These are phyloP conservation scores for Vigna reflexopilosa DNA, from an alignment of 306 rosid species.

Conservation along the genomic window DNA sequence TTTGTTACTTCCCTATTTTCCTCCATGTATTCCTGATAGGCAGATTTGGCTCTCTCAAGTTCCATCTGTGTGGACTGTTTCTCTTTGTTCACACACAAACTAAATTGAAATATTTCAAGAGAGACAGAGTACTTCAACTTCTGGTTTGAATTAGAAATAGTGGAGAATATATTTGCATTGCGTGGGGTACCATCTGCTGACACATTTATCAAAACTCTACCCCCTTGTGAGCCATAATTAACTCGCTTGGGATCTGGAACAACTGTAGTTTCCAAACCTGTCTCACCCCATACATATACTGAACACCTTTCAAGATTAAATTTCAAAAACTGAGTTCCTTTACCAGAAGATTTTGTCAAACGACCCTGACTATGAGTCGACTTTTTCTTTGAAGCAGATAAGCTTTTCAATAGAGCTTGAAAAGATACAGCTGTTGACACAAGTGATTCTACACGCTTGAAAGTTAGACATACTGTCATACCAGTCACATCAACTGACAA, in stretches of 20 bases:
- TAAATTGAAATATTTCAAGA: slow-evolving; percentile 86
- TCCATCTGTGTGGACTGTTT: slow-evolving; percentile 89
- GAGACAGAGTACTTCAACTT: slow-evolving; percentile 76
- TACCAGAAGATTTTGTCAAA: slow-evolving; percentile 74
- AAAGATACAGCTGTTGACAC: slow-evolving; percentile 79
- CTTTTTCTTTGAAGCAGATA: slow-evolving; percentile 71
- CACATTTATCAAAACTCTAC: slow-evolving; percentile 68
- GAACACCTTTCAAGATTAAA: slow-evolving; percentile 87
- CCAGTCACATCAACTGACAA: slow-evolving; percentile 87
- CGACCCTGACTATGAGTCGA: slow-evolving; percentile 64
- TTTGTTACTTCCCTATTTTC: slow-evolving; percentile 69
- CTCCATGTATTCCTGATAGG: slow-evolving; percentile 84
- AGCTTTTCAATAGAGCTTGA: slow-evolving; percentile 71
- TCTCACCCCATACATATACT: slow-evolving; percentile 77
- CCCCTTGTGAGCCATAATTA: slow-evolving; percentile 97
- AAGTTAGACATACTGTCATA: slow-evolving; percentile 76
- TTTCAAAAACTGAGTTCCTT: slow-evolving; percentile 78
- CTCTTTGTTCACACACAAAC: slow-evolving; percentile 83
- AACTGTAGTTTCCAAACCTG: slow-evolving; percentile 72
- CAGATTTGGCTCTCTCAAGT: slow-evolving; percentile 91
- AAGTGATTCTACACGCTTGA: slow-evolving; percentile 86
- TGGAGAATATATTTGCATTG: slow-evolving; percentile 75
- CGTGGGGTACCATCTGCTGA: slow-evolving; percentile 90
- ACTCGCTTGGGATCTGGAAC: slow-evolving; percentile 94
- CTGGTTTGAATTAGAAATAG: slow-evolving; percentile 65